Base-by-base conservation (phyloP, 2,329 filamentous ascomycete species). In the Fusarium sp. region DNA sequence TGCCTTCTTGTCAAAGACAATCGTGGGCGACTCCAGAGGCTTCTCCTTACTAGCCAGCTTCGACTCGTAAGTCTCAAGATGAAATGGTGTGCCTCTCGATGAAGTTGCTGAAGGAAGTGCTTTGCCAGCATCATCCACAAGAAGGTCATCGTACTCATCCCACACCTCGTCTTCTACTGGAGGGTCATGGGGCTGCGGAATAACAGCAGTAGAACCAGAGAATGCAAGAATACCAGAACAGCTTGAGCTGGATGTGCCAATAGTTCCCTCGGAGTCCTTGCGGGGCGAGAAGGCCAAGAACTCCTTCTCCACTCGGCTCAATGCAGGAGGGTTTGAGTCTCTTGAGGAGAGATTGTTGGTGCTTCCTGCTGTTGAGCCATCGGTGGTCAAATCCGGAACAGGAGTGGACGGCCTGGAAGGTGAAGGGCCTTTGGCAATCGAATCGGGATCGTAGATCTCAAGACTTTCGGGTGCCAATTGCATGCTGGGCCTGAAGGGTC, bases 71-170 rank as follows among this genome's bases (percentile, higher is more conserved):
- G 77, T 81, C 69, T 89, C 85, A 15, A 88, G 82, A 66, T 87
- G 83, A 74, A 90, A 87, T 23, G 89, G 84, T 57, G 84, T 76
- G 1, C 86, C 86, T 26, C 84, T 82, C 1, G 89, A 89, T 1
- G 87, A 89, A 2, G 84, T 85, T 8, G 85, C 81, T 2, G 88
- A 89, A 3, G 80, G 80, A 4, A 84, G 84, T 3, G 80, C 80
- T 66, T 82, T 81, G 31, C 75, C 60, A 2, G 77, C 76, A 12
- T 84, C 85, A 13, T 93, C 90, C 53, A 92, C 92, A 55, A 98
- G 87, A 15, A 98, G 82, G 73, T 98, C 95, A 70, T 98, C 91
- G 76, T 97, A 98, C 79, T 97, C 95, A 52, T 94, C 91, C 95
- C 95, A 98, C 3, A 97, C 87, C 76, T 98, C 95, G 73, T 98